A percentile compares a stretch with the other conserved stretches of the same genome.
phyloP scores from a whole-genome alignment of 202 grass and related monocot genomes.

The Carex sylvatica region DNA sequence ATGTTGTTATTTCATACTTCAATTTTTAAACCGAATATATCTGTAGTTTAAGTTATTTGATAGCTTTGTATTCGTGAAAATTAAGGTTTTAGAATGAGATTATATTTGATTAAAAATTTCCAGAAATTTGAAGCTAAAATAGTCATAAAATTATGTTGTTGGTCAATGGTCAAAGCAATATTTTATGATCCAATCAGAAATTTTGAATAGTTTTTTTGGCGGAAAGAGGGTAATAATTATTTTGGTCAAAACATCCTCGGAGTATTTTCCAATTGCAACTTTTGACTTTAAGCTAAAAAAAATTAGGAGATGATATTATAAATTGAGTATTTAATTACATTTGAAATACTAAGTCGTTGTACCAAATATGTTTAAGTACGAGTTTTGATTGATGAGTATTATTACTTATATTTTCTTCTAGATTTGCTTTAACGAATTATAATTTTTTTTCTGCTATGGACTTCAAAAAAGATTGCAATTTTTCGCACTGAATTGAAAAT shows the following conservation, averaged over 20 bases:
- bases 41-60: constrained; percentile 3
- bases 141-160: neutral
- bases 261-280: neutral
- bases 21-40: neutral
- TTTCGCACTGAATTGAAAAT: neutral
- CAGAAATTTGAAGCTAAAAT: neutral
- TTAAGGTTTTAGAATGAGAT: neutral
- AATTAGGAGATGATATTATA: neutral
- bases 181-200: constrained; percentile 8
- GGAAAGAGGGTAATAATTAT: neutral
- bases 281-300: neutral
- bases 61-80: neutral
- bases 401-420: neutral
- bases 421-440: neutral
- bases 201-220: neutral
- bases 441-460: neutral
- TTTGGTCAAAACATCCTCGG: neutral
- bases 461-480: too few relatives aligned
- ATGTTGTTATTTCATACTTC: neutral
- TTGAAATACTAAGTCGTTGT: neutral
- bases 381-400: neutral
- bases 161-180: neutral
- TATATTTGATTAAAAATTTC: neutral
- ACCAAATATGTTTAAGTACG: neutral
- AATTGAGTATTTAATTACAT: neutral